Evolutionary conservation across 176 grass and related monocot species (phyloP).

Genomic region (Cenchrus fungigraminus): DNA sequence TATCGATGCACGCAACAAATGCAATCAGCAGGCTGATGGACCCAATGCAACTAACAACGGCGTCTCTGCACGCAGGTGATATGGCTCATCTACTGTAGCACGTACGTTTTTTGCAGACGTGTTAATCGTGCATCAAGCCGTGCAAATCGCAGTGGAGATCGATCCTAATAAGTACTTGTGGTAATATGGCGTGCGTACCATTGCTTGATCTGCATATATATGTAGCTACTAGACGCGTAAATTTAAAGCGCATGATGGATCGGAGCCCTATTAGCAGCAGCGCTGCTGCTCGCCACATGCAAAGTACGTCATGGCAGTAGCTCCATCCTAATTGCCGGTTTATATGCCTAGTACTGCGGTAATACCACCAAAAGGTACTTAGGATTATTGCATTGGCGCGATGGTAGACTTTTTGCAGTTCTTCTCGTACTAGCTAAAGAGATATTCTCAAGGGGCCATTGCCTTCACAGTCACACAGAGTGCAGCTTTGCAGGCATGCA

Average conservation of each 20-base stretch:
- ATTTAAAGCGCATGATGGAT: background rate
- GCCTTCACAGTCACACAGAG: background rate
- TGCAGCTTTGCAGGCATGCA: background rate
- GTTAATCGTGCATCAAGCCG: background rate
- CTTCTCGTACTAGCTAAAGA: background rate
- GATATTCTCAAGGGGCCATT: background rate
- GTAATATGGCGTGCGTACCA: background rate
- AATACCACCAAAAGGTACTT: background rate
- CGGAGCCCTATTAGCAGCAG: background rate
- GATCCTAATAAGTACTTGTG: background rate
- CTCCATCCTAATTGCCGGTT: background rate
- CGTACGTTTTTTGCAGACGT: background rate
- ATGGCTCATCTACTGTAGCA: background rate
- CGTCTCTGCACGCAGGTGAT: background rate
- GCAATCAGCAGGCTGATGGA: too few relatives aligned
- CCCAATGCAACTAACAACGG: too few relatives aligned
- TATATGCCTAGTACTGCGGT: background rate
- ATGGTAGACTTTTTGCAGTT: background rate
- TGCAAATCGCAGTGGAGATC: background rate
- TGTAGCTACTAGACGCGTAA: background rate
- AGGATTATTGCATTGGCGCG: background rate
- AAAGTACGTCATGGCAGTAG: background rate
- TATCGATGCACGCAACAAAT: background rate
- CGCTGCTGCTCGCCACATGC: background rate
- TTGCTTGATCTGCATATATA: background rate